Percentiles rank a stretch among this genome's conserved stretches.
These are phyloP conservation scores for Cardamine chenopodiifolia DNA, from an alignment of 345 rosid species.

Conservation along the genomic window DNA sequence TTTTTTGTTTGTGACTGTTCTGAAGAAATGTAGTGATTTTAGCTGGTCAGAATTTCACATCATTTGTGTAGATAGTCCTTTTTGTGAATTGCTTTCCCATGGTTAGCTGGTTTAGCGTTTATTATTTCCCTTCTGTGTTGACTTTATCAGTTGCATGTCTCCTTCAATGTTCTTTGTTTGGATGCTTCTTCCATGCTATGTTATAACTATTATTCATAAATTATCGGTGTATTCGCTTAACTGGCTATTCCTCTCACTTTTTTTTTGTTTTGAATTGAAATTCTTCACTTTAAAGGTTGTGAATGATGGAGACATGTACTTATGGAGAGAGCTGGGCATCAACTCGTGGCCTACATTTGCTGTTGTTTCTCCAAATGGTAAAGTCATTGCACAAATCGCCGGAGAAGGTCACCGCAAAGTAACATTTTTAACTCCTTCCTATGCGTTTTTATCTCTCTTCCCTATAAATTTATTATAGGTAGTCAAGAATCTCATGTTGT, in stretches of 20 bases:
- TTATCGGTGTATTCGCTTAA: background rate
- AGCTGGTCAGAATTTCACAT: background rate
- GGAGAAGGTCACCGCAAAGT: constrained; percentile 94
- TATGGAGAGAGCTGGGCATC: constrained; percentile 91
- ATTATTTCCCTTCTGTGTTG: background rate
- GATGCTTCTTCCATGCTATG: background rate
- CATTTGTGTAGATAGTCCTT: constrained; percentile 1
- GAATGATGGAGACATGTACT: constrained; percentile 89
- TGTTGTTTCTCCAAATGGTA: constrained; percentile 83
- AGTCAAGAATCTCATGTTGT: background rate
- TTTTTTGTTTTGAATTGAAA: no score
- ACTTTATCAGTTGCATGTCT: constrained; percentile 4
- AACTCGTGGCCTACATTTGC: constrained; percentile 98
- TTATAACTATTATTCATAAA: constrained; percentile 8
- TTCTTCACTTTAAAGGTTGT: constrained; percentile 77
- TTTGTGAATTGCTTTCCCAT: no score
- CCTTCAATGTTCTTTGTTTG: background rate
- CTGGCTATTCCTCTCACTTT: background rate
- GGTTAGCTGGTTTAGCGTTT: background rate
- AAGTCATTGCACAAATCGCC: constrained; percentile 75
- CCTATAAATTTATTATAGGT: background rate
- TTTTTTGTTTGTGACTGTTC: background rate
- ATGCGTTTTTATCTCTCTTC: background rate
- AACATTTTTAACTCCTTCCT: constrained; percentile 31
- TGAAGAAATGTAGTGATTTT: background rate